Evolutionary conservation across 1,284 basidiomycete genomes (phyloP).

Genomic region (Trametes versicolor): DNA sequence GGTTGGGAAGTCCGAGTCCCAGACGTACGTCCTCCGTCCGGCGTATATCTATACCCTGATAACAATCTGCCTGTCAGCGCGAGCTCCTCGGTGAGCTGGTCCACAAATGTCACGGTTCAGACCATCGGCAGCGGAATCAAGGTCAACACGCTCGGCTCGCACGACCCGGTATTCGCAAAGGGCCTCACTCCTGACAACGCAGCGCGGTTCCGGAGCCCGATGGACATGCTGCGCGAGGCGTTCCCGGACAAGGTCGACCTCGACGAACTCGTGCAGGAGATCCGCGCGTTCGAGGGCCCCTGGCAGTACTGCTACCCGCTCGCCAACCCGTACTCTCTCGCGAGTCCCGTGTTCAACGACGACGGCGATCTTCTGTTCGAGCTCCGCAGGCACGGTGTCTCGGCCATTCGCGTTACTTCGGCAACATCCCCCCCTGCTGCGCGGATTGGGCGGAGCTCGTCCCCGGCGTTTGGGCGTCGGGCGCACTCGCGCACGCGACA

Average conservation of each 20-base stretch:
- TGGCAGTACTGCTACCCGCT: constrained; percentile 45
- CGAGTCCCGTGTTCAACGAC: constrained; percentile 45
- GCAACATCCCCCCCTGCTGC: background rate
- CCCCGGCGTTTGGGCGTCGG: background rate
- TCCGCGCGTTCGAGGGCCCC: constrained; percentile 42
- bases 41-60: background rate
- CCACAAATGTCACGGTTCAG: constrained; percentile 32
- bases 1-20: constrained; percentile 22
- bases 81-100: constrained; percentile 38
- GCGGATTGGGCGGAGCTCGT: background rate
- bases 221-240: constrained; percentile 27
- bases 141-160: constrained; percentile 32
- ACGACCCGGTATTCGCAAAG: constrained; percentile 26
- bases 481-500: constrained; percentile 9
- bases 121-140: constrained; percentile 34
- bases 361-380: constrained; percentile 47
- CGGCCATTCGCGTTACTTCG: constrained; percentile 2
- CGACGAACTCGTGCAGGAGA: constrained; percentile 36
- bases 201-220: constrained; percentile 22
- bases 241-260: constrained; percentile 39
- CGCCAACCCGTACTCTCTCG: constrained; percentile 39
- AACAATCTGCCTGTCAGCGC: constrained; percentile 25
- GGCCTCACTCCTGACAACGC: constrained; percentile 21
- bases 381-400: constrained; percentile 33
- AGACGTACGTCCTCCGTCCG: constrained; percentile 32